A percentile compares a stretch with the other conserved stretches of the same genome.
Conservation (phyloP, 768 basidiomycete species). For the Pleurotus tuber-regium region DNA sequence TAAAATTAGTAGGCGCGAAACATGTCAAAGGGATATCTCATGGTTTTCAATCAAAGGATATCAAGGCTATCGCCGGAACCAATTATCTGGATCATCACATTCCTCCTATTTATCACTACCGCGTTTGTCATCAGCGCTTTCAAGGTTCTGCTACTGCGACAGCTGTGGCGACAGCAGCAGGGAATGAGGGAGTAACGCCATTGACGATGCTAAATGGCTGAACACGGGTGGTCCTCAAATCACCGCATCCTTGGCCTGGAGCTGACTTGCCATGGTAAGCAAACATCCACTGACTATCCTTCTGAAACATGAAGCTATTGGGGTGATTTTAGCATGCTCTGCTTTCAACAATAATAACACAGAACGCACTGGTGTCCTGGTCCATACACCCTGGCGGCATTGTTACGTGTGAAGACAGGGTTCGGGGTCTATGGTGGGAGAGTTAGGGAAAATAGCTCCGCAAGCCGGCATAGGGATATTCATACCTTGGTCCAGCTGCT, state of each 20-base stretch:
- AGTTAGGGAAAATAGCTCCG: background rate
- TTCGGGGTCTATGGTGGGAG: constrained; percentile 4
- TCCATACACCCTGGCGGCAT: constrained; percentile 13
- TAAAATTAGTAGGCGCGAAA: too few relatives aligned
- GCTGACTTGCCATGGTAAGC: constrained; percentile 16
- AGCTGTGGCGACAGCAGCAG: constrained; percentile 12
- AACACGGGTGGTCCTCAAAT: constrained; percentile 15
- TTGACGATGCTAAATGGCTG: constrained; percentile 14
- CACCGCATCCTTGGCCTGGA: constrained; percentile 17
- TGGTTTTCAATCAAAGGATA: too few relatives aligned
- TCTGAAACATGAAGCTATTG: constrained; percentile 17
- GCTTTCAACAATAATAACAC: background rate
- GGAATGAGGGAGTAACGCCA: constrained; percentile 12
- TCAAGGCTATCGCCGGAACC: too few relatives aligned
- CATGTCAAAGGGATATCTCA: too few relatives aligned
- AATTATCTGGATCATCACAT: too few relatives aligned
- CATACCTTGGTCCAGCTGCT: constrained; percentile 15
- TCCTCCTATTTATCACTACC: background rate
- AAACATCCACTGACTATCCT: constrained; percentile 15
- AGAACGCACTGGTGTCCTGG: constrained; percentile 16
- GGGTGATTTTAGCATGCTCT: background rate
- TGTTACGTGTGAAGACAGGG: constrained; percentile 14
- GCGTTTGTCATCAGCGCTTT: background rate
- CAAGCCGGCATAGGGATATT: background rate
- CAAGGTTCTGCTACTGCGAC: constrained; percentile 13